Base-by-base conservation (phyloP, 306 rosid species). In the Potentilla sterilis region DNA sequence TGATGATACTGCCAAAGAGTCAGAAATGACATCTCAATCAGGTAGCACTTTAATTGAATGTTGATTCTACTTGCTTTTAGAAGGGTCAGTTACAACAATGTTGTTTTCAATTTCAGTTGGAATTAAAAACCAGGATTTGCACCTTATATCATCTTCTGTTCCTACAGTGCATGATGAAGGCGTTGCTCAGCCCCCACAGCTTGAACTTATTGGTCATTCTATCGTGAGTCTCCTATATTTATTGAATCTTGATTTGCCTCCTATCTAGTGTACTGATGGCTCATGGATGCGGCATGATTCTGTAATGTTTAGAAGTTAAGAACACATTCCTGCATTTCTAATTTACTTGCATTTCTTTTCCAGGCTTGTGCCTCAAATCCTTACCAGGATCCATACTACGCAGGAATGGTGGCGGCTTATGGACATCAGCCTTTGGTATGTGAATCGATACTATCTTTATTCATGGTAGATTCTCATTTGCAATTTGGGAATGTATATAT, bases 121-220 rank as follows among this genome's bases (percentile, higher is more conserved):
- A 70, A 90, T 85, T 66, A 95, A 87, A 76, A 83, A 83, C 79
- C 92, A 82, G 81, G 89, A 75, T 72, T 43, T 77, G 83, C 90
- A 82, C 84, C 88, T 84, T 73, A 73, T 79, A 74, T 74, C 88
- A 9, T 80, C 96, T 37, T 41, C 86, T 77, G 84, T 77, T 38
- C 93, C 90, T 9, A 73, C 88, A 22, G 65, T 79, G 75, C 88
- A 48, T 28, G 97, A 85, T 55, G 96, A 81, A 48, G 70, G 87
- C 75, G 80, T 80, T 44, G 64, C 85, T 0, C 96, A 88, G 78
- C 80, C 97, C 34, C 90, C 96, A 37, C 93, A 88, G 72, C 92
- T 95, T 79, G 97, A 95, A 81, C 99, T 90, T 73, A 89, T 95
- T 57, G 98, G 99, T 74, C 99, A 95, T 82, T 90, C 99, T 76